These are phyloP conservation scores for Pyrus betulifolia DNA, from an alignment of 306 rosid genomes.

Conservation along the genomic window DNA sequence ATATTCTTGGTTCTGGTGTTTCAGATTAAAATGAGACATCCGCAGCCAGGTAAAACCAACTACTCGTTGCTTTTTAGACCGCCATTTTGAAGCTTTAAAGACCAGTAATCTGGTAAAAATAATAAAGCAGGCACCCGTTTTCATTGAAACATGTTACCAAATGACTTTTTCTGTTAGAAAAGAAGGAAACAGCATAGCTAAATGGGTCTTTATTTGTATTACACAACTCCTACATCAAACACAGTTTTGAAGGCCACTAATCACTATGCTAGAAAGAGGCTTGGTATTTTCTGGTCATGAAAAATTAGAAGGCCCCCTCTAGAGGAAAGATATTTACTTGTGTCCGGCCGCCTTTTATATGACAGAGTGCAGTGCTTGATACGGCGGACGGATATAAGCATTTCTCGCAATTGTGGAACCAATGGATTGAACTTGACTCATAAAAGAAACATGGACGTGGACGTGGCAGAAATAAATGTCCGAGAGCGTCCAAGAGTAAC, in stretches of 20 bases:
- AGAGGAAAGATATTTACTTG: no score
- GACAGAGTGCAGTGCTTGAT: background rate
- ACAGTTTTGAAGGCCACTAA: background rate
- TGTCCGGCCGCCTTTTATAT: background rate
- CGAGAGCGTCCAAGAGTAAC: background rate
- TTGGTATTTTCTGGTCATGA: background rate
- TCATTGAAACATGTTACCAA: background rate
- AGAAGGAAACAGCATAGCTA: background rate
- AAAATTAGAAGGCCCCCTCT: background rate
- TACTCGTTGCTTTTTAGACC: background rate
- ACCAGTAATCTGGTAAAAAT: background rate
- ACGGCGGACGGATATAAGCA: background rate
- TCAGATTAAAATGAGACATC: background rate
- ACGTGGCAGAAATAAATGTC: background rate
- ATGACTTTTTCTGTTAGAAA: background rate
- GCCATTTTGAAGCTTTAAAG: background rate
- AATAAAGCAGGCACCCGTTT: no score
- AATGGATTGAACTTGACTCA: background rate
- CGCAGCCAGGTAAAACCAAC: background rate
- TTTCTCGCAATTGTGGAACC: background rate
- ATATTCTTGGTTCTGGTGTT: conserved; percentile 19
- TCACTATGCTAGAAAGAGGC: background rate
- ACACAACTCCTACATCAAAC: background rate
- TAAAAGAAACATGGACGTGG: background rate
- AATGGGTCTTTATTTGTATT: background rate